Evolutionary conservation across 108 stramenopile species (phyloP), one percentile per base, ranked within the genome.

Genomic region (Poteriospumella lacustris): DNA sequence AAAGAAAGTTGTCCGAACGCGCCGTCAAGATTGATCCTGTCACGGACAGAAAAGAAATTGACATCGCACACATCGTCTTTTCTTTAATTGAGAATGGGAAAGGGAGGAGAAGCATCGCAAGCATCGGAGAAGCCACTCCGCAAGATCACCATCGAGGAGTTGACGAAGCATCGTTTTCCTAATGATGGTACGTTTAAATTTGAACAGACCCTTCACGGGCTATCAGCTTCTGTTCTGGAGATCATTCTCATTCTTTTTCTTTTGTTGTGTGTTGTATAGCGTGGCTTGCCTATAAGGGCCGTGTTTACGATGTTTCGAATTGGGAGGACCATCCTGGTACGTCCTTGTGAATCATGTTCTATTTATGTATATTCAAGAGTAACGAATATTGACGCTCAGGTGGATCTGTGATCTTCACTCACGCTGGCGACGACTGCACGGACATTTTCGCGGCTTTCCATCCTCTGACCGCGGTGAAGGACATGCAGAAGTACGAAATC

Each of bases 371-470:
- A 31, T 34, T 64, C 24, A 56, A 56, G 15, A 24, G 52, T 15
- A 56, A 56, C 24, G 24, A 56, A 15, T 56, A 83, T 3, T 42
- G 59, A 5, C 82, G 58, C n/a, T 67, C 68, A 29, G 76, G 94
- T 41, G 94, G 94, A 47, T 91, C 87, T 38, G 94, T 99, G 31
- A 95, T 99, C 79, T 97, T 96, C 89, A 96, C 96, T 42, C 93
- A 95, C 77, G 97, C 98, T 1, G 98, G 98, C 59, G 94, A 94
- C 64, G 98, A 99, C 83, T 94, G 93, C 89, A 97, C 98, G 26
- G 98, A 97, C 76, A 94, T 97, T 68, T 99, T 99, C 78, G 95
- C 95, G 36, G 95, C 95, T 43, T 99, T 99, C 82, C 98, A 99
- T 86, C 94, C 95, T 0, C 85, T 89, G 19, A 91, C 94, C 43